These are phyloP conservation scores for Diatrype stigma DNA, from an alignment of 2,329 filamentous ascomycete genomes.

Conservation along the genomic window DNA sequence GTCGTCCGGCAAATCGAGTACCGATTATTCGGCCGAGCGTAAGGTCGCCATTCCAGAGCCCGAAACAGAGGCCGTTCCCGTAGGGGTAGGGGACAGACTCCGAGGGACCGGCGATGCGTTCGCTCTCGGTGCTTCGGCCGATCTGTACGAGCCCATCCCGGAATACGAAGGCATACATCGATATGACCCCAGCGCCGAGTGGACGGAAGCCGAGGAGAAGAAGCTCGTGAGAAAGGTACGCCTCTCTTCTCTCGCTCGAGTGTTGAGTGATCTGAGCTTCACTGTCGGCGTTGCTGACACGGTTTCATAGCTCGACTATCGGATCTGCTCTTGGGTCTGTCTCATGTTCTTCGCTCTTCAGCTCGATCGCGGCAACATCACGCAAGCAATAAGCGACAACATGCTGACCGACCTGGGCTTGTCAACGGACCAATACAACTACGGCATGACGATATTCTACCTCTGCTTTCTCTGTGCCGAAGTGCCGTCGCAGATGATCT, in stretches of 20 bases:
- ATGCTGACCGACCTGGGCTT: constrained; percentile 51
- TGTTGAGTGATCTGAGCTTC: no score
- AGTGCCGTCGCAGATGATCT: constrained; percentile 57
- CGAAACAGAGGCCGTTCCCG: no score
- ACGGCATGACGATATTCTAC: constrained; percentile 52
- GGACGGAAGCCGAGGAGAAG: constrained; percentile 7
- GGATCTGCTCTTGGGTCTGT: constrained; percentile 45
- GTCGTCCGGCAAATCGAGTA: no score
- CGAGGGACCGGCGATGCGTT: neutral
- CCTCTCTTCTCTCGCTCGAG: neutral
- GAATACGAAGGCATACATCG: constrained; percentile 9
- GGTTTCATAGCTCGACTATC: neutral
- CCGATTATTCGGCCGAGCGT: no score
- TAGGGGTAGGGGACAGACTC: no score
- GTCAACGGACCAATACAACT: constrained; percentile 46
- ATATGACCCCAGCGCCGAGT: constrained; percentile 5
- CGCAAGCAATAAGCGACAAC: constrained; percentile 57
- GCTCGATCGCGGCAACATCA: constrained; percentile 56
- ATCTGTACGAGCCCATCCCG: constrained; percentile 5
- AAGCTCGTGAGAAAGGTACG: constrained; percentile 6
- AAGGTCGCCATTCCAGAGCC: no score
- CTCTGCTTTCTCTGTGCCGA: constrained; percentile 53
- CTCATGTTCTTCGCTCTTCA: constrained; percentile 60
- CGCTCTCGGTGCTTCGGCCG: constrained; percentile 2
- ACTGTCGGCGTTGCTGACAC: no score